Evolutionary conservation across 2,329 filamentous ascomycete genomes (phyloP), one percentile per base, ranked within the genome.

Genomic region (Xylariaceae sp.): DNA sequence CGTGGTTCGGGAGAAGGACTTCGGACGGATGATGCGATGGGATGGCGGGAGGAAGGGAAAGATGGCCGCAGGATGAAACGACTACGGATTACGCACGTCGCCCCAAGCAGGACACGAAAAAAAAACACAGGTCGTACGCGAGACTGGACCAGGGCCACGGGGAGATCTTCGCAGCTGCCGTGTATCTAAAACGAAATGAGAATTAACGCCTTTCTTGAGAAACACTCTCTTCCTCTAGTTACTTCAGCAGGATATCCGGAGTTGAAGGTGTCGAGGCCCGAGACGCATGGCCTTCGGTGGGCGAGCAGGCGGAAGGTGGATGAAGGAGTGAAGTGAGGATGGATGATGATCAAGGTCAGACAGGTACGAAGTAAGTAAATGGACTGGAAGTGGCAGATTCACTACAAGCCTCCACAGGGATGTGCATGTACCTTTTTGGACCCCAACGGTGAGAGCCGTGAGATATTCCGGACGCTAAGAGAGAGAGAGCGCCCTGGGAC

Each of bases 91-190:
- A 56, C 56, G 53, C 51, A 51, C 13, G 39, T 49, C 51, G 44
- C 37, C 53, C 47, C 53, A 23, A 54, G 37, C 37, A 42, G 37
- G 52, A 53, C 55, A 35, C 47, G 53, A 17, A 39, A 50, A 57
- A 56, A 56, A 45, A 50, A 57, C 56, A 54, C 53, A 56, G 57
- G 55, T 53, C 48, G 53, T 51, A 59, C 58, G 56, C 59, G 53
- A 61, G 45, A 56, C 54, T 59, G 44, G 51, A 47, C 51, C 51
- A 54, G 30, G 39, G 37, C 30, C 10, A 35, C 30, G 34, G 23
- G 11, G 3, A 15, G 23, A 34, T 35, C 49, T 51, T 35, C 47
- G 23, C 15, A 18, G 17, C 18, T 50, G 47, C 30, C 5, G 49
- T 35, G 18, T 15, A 57, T 34, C 49, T 23, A 15, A 49, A 53